Evolutionary conservation across 2,329 filamentous ascomycete species (phyloP).

Genomic region (Scytalidium lignicola): DNA sequence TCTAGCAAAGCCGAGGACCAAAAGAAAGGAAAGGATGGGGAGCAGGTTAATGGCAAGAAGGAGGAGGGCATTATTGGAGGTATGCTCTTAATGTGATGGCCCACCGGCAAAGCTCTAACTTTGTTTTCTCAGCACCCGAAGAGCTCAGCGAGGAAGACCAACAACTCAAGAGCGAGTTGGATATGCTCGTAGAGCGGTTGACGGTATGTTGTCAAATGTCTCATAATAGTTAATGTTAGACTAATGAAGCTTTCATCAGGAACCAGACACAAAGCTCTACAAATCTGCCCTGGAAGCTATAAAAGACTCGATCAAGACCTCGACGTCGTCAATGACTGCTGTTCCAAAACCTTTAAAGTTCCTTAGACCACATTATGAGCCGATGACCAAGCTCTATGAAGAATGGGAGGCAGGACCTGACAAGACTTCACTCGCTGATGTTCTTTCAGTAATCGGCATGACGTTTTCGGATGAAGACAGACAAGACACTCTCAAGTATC

Average conservation of each 20-base stretch:
- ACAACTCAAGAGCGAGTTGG: constrained; percentile 94
- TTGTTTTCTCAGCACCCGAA: constrained; percentile 51
- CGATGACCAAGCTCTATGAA: constrained; percentile 81
- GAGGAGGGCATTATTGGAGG: constrained; percentile 53
- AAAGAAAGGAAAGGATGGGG: constrained; percentile 64
- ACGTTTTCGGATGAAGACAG: constrained; percentile 96
- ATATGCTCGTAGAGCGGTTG: constrained; percentile 95
- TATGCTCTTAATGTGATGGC: constrained; percentile 19
- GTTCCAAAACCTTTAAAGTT: constrained; percentile 99
- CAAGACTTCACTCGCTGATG: constrained; percentile 88
- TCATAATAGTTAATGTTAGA: not conserved
- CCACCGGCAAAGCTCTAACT: constrained; percentile 27
- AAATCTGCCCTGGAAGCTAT: constrained; percentile 90
- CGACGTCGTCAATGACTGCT: constrained; percentile 98
- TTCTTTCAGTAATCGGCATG: constrained; percentile 96
- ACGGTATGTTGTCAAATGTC: constrained; percentile 52
- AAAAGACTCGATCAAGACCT: constrained; percentile 98
- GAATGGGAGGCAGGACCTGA: constrained; percentile 79
- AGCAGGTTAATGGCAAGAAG: constrained; percentile 69
- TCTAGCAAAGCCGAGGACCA: constrained; percentile 55
- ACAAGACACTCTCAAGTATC: constrained; percentile 93
- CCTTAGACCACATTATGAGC: constrained; percentile 91
- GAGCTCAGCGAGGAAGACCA: constrained; percentile 98
- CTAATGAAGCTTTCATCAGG: constrained; percentile 45
- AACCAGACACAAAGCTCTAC: constrained; percentile 82